These are phyloP conservation scores for Xylariales sp. DNA, from an alignment of 2,329 filamentous ascomycete species.

Conservation along the genomic window DNA sequence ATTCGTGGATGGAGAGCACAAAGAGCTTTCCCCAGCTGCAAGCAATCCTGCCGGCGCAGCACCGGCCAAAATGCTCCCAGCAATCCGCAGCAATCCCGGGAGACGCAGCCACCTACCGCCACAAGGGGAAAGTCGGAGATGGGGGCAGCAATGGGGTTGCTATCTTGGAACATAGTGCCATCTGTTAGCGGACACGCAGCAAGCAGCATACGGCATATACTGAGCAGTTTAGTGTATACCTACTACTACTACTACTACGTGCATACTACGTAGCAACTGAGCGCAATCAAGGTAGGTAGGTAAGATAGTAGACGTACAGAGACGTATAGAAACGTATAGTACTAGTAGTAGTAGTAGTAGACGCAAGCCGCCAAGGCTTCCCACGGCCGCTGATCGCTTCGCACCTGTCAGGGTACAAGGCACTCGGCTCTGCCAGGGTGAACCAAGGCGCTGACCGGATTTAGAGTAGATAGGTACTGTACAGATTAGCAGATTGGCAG, in stretches of 20 bases:
- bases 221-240: too few relatives aligned
- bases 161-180: conserved; percentile 28
- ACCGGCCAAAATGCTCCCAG: conserved; percentile 19
- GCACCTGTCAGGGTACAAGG: conserved; percentile 7
- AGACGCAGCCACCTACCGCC: conserved; percentile 31
- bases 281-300: too few relatives aligned
- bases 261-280: too few relatives aligned
- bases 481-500: too few relatives aligned
- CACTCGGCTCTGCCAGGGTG: neutral
- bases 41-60: conserved; percentile 31
- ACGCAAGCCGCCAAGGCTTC: conserved; percentile 26
- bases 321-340: too few relatives aligned
- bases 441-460: too few relatives aligned
- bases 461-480: too few relatives aligned
- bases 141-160: conserved; percentile 2
- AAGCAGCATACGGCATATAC: too few relatives aligned
- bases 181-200: neutral
- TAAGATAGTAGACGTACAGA: too few relatives aligned
- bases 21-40: conserved; percentile 26
- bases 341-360: neutral
- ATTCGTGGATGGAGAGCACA: conserved; percentile 30
- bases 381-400: conserved; percentile 16
- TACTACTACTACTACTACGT: too few relatives aligned
- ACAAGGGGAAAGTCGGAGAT: conserved; percentile 40
- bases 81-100: conserved; percentile 19